Evolutionary conservation across 78 protist genomes (phyloP), one percentile per base, ranked within the genome.

Genomic region (Andalucia godoyi): DNA sequence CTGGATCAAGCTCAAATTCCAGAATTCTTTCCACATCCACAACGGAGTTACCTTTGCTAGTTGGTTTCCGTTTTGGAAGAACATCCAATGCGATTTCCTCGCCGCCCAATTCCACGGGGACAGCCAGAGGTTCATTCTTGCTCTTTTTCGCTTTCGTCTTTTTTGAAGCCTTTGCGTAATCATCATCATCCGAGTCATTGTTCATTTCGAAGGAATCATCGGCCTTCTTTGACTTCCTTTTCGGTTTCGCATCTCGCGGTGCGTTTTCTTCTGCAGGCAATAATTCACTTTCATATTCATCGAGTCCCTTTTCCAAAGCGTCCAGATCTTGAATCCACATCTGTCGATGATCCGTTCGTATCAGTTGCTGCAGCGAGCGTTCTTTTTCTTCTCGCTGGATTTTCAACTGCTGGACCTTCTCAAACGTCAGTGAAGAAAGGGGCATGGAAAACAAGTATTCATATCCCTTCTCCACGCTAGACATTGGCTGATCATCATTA

Each of bases 361-460:
- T 21, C 54, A 55, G 25, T 21, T 21, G n/a, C 21, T 55, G n/a
- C 21, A 55, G 21, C 21, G 21, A 21, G 21, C 21, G n/a, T 55
- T 21, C n/a, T 55, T 55, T 55, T 55, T 21, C 21, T 55, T 55
- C 54, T 55, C 21, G 21, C 21, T 55, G n/a, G 21, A 18, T 29
- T 55, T 55, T 21, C 27, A 55, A 55, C 21, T 55, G 21, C 21
- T 55, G 54, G 21, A 55, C 60, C 21, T 55, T 55, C 21, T 55
- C 60, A 21, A 55, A 21, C 25, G 60, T 55, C 21, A 55, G 25
- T 21, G 54, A 29, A 21, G 21, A 29, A 18, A 55, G 25, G 25
- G 54, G 21, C 79, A 89, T 70, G 34, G 70, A 0, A 8, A 81
- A 70, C 45, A 81, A 45, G 51, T 70, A 81, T 50, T 76, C 53